Percentiles rank a stretch among this genome's conserved stretches.
Conservation (phyloP, 2,329 filamentous ascomycete species). For the Hypoxylon sp. region DNA sequence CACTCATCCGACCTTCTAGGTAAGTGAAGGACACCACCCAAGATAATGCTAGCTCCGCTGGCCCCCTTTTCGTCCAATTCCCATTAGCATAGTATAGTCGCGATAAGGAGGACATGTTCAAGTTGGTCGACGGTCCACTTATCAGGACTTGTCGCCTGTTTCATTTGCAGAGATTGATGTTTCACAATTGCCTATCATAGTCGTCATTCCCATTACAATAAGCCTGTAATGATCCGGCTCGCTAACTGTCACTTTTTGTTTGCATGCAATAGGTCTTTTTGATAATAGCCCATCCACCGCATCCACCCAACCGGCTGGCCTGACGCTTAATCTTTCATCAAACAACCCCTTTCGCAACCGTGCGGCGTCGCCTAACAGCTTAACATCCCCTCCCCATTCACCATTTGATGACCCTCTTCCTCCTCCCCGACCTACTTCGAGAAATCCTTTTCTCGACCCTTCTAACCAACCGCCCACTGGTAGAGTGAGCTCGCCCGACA, state of each 20-base stretch:
- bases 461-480: constrained; percentile 51
- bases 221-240: constrained; percentile 56
- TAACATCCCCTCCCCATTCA: constrained; percentile 62
- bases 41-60: constrained; percentile 36
- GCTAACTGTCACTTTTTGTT: constrained; percentile 52
- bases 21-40: constrained; percentile 33
- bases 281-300: constrained; percentile 63
- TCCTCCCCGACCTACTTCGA: constrained; percentile 74
- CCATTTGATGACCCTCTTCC: constrained; percentile 73
- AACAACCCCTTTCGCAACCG: constrained; percentile 88
- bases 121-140: constrained; percentile 55
- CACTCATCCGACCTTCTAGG: constrained; percentile 46
- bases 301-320: constrained; percentile 68
- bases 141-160: constrained; percentile 59
- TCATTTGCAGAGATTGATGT: constrained; percentile 64
- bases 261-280: constrained; percentile 57
- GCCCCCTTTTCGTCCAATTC: constrained; percentile 35
- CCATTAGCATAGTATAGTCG: constrained; percentile 20
- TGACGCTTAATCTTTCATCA: constrained; percentile 79
- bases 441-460: constrained; percentile 82
- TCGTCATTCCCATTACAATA: constrained; percentile 58
- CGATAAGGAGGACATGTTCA: constrained; percentile 38
- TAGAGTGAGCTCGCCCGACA: constrained; percentile 61
- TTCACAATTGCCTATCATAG: constrained; percentile 62
- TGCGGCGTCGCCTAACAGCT: constrained; percentile 71